phyloP scores from a whole-genome alignment of 2,329 filamentous ascomycete species.

The Trichoderma semiorbis region DNA sequence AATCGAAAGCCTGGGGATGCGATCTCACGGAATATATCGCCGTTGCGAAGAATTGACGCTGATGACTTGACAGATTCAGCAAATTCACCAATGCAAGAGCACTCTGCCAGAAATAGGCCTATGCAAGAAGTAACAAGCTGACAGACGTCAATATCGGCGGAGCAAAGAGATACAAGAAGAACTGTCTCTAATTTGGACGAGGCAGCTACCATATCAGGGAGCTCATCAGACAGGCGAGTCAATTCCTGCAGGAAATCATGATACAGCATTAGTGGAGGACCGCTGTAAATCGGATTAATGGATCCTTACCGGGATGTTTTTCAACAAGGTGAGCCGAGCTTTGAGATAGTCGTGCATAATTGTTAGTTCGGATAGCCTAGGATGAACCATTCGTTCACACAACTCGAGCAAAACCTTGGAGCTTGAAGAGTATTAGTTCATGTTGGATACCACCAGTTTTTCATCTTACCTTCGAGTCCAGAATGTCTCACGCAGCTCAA shows the following conservation, averaged over 20 bases:
- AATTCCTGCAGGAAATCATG: slow-evolving; percentile 44
- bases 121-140: slow-evolving; percentile 62
- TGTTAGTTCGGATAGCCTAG: slow-evolving; percentile 42
- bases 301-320: slow-evolving; percentile 44
- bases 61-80: slow-evolving; percentile 49
- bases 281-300: neutral
- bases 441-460: neutral
- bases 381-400: slow-evolving; percentile 47
- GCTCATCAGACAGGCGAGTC: slow-evolving; percentile 50
- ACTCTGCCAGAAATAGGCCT: slow-evolving; percentile 60
- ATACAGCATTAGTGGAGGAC: neutral
- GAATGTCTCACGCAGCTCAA: slow-evolving; percentile 39
- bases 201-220: slow-evolving; percentile 51
- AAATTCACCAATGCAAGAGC: slow-evolving; percentile 50
- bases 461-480: slow-evolving; percentile 52
- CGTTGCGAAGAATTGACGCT: slow-evolving; percentile 56
- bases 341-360: slow-evolving; percentile 55
- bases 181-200: slow-evolving; percentile 59
- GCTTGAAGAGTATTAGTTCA: slow-evolving; percentile 21
- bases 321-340: slow-evolving; percentile 51
- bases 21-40: slow-evolving; percentile 59
- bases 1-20: slow-evolving; percentile 62
- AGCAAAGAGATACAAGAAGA: slow-evolving; percentile 62
- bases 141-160: slow-evolving; percentile 62
- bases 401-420: slow-evolving; percentile 43